Evolutionary conservation across 352 stramenopile species (phyloP).

Genomic region (Phytophthora agathidicida): DNA sequence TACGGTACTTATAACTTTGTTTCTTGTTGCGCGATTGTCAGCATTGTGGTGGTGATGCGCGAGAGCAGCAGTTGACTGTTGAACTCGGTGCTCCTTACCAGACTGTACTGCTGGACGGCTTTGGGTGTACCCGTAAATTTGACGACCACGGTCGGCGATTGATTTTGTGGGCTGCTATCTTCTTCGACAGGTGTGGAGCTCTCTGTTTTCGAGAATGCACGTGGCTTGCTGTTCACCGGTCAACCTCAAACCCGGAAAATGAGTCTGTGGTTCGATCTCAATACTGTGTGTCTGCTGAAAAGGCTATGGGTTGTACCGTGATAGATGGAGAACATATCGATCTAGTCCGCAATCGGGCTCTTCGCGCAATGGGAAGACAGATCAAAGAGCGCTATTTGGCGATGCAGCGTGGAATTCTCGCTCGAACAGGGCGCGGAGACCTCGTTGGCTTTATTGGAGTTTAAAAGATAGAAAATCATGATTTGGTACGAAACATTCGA

Average conservation of each 20-base stretch:
- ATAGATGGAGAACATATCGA: constrained; percentile 21
- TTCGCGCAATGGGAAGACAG: constrained; percentile 8
- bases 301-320: constrained; percentile 7
- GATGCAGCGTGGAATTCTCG: constrained; percentile 15
- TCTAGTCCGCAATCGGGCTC: constrained; percentile 6
- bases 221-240: constrained; percentile 12
- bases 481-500: not conserved
- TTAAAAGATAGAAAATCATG: no score
- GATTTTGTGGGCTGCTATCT: constrained; percentile 16
- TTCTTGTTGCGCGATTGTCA: not conserved
- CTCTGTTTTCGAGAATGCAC: constrained; percentile 19
- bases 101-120: constrained; percentile 23
- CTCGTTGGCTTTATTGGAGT: constrained; percentile 6
- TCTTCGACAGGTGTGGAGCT: constrained; percentile 20
- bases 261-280: constrained; percentile 11
- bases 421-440: constrained; percentile 10
- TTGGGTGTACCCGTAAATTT: constrained; percentile 2
- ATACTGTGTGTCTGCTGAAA: constrained; percentile 21
- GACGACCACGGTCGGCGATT: not conserved
- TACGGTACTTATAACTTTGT: no score
- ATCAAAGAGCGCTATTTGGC: constrained; percentile 17
- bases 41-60: not conserved
- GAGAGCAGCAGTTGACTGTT: constrained; percentile 18
- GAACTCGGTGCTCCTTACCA: constrained; percentile 13
- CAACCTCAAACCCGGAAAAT: constrained; percentile 1